Conservation (phyloP, 495 filamentous ascomycete species). For the Lichina pygmaea region DNA sequence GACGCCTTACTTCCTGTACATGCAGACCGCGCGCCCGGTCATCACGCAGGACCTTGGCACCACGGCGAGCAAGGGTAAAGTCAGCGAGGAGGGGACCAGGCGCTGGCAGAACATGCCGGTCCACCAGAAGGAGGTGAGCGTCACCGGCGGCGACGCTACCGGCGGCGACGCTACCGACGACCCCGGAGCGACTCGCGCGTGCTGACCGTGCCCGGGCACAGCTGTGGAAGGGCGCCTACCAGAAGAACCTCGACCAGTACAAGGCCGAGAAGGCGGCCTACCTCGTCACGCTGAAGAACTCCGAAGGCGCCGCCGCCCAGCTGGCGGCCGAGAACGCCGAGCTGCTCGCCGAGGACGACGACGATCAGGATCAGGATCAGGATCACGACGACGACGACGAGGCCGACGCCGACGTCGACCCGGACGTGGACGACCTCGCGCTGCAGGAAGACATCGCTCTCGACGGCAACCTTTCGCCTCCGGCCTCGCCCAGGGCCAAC, state of each 20-base stretch:
- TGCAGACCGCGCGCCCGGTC: slow-evolving; percentile 50
- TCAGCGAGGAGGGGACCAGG: slow-evolving; percentile 54
- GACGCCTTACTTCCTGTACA: slow-evolving; percentile 85
- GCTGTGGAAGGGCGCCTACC: slow-evolving; percentile 50
- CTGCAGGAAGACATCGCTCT: slow-evolving; percentile 24
- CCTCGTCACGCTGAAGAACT: slow-evolving; percentile 21
- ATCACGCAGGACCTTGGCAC: slow-evolving; percentile 53
- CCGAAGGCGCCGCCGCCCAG: slow-evolving; percentile 32
- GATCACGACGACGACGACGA: slow-evolving; percentile 13
- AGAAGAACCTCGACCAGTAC: slow-evolving; percentile 50
- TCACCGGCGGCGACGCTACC: slow-evolving; percentile 1
- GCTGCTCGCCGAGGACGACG: slow-evolving; percentile 24
- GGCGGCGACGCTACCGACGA: slow-evolving; percentile 1
- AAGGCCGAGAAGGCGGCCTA: slow-evolving; percentile 45
- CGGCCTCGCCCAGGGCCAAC: slow-evolving; percentile 15
- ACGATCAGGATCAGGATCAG: slow-evolving; percentile 15
- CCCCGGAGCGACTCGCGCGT: background rate
- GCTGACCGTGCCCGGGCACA: slow-evolving; percentile 6
- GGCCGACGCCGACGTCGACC: slow-evolving; percentile 6
- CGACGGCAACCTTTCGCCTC: slow-evolving; percentile 29
- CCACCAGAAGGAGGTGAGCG: slow-evolving; percentile 43
- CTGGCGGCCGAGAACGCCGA: slow-evolving; percentile 31
- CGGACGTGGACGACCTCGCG: background rate
- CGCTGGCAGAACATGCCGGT: slow-evolving; percentile 56
- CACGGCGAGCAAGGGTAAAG: slow-evolving; percentile 43